Base-by-base conservation (phyloP, 805 yeast genomes). In the Hyphopichia homilentoma region DNA sequence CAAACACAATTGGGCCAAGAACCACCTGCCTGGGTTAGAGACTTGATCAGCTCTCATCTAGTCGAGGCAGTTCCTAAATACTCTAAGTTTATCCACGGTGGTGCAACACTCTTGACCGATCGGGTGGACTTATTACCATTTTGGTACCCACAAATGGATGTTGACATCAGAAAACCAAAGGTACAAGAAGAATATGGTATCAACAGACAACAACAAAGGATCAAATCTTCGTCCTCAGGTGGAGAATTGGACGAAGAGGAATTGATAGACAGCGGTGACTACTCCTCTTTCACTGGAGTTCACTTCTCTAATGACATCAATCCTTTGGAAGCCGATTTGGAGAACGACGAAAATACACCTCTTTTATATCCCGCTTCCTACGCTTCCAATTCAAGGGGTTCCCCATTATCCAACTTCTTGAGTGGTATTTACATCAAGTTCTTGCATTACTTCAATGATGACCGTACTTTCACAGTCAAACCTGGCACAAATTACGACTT, bases 1-100 rank as follows among this genome's bases (percentile, higher is more conserved):
- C 98, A 93, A 63, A 93, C 99, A 3, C 97, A 93, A 68, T 53
- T 93, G 63, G 98, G 98, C 35, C 99, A 93, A 64, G 98, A 93
- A 60, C 98, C 99, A 18, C 98, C 99, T 7, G 81, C 75, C 40
- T 93, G 99, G 99, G 95, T 93, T 30, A 76, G 93, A 45, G 96
- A 90, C 44, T 73, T 93, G 57, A 89, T 90, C 21, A 68, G 89
- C 0, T 82, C 94, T 18, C 98, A 93, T 59, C 70, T 93, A 32
- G 99, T 93, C 25, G 98, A 93, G 62, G 97, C 97, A 1, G 96
- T 93, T 26, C 98, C 98, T 18, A 93, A 93, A 61, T 93, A 87
- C 59, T 90, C 97, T 34, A 93, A 93, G 59, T 93, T 93, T 52
- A 90, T 93, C 47, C 98, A 93, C 52, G 99, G 99, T 47, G 80